Conservation (phyloP, 2,329 filamentous ascomycete species). For the Cladosporium sphaerospermum region DNA sequence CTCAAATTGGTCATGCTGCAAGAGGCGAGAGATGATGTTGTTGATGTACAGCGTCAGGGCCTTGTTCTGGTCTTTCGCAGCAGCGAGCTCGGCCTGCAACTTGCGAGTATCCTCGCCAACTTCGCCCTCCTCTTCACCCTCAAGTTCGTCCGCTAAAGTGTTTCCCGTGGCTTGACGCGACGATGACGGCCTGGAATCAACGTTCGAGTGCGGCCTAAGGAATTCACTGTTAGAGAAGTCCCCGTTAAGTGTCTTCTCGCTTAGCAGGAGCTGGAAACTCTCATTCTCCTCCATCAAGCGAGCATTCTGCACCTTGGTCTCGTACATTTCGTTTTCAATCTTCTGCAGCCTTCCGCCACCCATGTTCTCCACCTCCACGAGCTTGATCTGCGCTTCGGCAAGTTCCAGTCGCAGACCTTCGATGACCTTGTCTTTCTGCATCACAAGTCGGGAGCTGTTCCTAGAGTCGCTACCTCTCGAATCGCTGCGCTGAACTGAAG, state of each 20-base stretch:
- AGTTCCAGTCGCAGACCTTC: conserved; percentile 87
- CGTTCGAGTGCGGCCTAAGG: conserved; percentile 18
- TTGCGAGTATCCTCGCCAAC: conserved; percentile 58
- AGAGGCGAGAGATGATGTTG: conserved; percentile 92
- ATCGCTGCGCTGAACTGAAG: conserved; percentile 78
- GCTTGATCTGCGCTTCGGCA: conserved; percentile 89
- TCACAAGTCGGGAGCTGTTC: conserved; percentile 72
- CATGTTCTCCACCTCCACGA: conserved; percentile 88
- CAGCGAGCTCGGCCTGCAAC: conserved; percentile 71
- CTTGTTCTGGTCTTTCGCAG: conserved; percentile 89
- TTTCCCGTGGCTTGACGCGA: conserved; percentile 39
- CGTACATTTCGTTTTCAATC: conserved; percentile 83
- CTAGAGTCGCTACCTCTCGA: conserved; percentile 75
- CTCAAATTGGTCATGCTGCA: conserved; percentile 93
- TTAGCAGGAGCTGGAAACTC: conserved; percentile 89
- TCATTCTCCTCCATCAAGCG: conserved; percentile 98
- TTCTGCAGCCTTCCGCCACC: conserved; percentile 82
- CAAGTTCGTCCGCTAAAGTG: conserved; percentile 83
- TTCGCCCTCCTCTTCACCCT: conserved; percentile 53
- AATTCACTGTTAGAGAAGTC: conserved; percentile 53
- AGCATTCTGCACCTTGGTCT: conserved; percentile 92
- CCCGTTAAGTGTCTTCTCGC: conserved; percentile 91
- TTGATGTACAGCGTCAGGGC: conserved; percentile 96
- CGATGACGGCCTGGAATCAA: conserved; percentile 51
- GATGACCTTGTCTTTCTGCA: conserved; percentile 95